phyloP scores from a whole-genome alignment of 73 alveolate genomes.

The Symbiodinium pilosum region DNA sequence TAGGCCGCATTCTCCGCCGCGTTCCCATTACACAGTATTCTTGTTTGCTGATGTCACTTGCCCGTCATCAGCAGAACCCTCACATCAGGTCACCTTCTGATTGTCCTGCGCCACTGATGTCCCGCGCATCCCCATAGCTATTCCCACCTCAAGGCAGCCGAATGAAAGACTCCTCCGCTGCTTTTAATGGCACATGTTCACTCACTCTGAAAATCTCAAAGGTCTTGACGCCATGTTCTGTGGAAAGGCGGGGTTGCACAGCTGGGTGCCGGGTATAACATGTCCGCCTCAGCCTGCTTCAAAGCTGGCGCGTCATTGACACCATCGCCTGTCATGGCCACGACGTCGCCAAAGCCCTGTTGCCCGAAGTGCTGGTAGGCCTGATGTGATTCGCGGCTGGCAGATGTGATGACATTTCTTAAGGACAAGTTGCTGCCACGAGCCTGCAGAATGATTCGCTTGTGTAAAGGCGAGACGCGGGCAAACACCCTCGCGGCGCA shows the following conservation, averaged over 20 bases:
- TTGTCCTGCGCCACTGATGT: slow-evolving; percentile 66
- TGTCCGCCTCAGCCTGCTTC: slow-evolving; percentile 93
- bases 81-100: no score
- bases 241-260: no score
- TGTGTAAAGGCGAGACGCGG: slow-evolving; percentile 85
- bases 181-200: no score
- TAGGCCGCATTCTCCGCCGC: no score
- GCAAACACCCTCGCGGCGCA: slow-evolving; percentile 71
- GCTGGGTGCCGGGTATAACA: no score
- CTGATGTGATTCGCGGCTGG: neutral
- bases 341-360: slow-evolving; percentile 79
- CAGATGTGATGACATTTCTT: neutral
- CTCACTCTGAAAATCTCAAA: neutral
- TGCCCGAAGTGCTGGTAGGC: slow-evolving; percentile 76
- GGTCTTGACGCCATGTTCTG: neutral
- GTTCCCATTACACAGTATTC: no score
- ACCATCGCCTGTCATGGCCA: slow-evolving; percentile 93
- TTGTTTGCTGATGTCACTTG: neutral
- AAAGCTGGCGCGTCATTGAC: slow-evolving; percentile 92
- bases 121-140: slow-evolving; percentile 91
- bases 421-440: neutral
- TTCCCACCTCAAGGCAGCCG: slow-evolving; percentile 73
- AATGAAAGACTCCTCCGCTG: neutral
- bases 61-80: neutral
- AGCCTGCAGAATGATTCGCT: slow-evolving; percentile 76